Base-by-base conservation (phyloP, 345 rosid species). In the Turnera subulata region DNA sequence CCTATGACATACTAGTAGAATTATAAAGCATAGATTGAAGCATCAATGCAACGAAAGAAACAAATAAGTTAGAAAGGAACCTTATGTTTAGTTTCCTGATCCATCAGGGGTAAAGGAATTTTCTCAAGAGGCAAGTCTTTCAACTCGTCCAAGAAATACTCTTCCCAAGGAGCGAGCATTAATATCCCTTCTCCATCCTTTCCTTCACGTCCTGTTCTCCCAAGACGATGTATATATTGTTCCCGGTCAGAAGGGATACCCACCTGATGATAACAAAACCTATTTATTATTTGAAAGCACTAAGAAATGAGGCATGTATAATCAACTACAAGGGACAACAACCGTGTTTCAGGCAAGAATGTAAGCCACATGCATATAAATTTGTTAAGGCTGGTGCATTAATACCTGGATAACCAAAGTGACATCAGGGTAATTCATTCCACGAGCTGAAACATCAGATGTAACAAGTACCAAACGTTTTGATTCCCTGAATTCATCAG, bases 341-440 rank as follows among this genome's bases (percentile, higher is more conserved):
- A n/a, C n/a, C n/a, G n/a, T n/a, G n/a, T n/a, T n/a, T n/a, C n/a
- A n/a, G n/a, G n/a, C n/a, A n/a, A n/a, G n/a, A n/a, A n/a, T 10
- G 49, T 50, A 52, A 22, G 39, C 16, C 37, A 21, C 25, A 2
- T 42, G 32, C 25, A 14, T 10, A 20, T 33, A 43, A 21, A 35
- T 29, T 51, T 65, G 10, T 14, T 46, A 23, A 7, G 50, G n/a
- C 45, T 35, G 11, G 14, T 24, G 32, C 44, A 49, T 54, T 12
- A 11, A 8, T 84, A 94, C 99, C 97, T 94, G 97, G 61, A 90
- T 78, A 70, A 94, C 99, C 71, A 88, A 81, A 61, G 95, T 82
- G 70, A 94, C 97, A 73, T 90, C 95, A 56, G 93, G 99, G 73
- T 82, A 94, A 74, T 85, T 82, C 92, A 90, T 84, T 64, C 97